Evolutionary conservation across 305 asterid genomes (phyloP).

Genomic region (Fraxinus platypoda): DNA sequence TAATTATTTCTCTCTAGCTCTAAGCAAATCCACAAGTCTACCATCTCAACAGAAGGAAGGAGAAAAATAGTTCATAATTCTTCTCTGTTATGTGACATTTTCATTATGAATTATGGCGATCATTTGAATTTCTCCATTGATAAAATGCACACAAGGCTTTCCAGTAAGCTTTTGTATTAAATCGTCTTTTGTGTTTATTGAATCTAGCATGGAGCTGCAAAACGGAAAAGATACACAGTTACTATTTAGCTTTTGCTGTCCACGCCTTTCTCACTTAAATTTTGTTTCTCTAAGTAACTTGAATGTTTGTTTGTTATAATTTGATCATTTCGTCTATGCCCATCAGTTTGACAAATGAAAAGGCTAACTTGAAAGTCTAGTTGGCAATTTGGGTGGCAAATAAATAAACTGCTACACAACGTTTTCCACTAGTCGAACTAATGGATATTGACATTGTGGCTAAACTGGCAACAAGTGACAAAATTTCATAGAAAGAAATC

Average conservation of each 20-base stretch:
- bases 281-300: neutral
- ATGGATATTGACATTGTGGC: neutral
- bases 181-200: too few relatives aligned
- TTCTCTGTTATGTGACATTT: neutral
- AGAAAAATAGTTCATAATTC: neutral
- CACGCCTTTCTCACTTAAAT: neutral
- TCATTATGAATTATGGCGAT: conserved; percentile 8
- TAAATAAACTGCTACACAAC: neutral
- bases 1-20: neutral
- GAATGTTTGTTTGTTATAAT: neutral
- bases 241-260: neutral
- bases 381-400: neutral
- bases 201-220: neutral
- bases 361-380: neutral
- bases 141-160: neutral
- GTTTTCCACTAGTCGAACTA: neutral
- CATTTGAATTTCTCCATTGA: neutral
- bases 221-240: neutral
- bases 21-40: neutral
- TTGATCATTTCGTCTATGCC: neutral
- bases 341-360: neutral
- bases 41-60: neutral
- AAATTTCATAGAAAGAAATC: neutral
- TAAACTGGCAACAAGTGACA: neutral
- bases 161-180: neutral